Evolutionary conservation across 345 rosid genomes (phyloP).

Genomic region (Sonneratia caseolaris): DNA sequence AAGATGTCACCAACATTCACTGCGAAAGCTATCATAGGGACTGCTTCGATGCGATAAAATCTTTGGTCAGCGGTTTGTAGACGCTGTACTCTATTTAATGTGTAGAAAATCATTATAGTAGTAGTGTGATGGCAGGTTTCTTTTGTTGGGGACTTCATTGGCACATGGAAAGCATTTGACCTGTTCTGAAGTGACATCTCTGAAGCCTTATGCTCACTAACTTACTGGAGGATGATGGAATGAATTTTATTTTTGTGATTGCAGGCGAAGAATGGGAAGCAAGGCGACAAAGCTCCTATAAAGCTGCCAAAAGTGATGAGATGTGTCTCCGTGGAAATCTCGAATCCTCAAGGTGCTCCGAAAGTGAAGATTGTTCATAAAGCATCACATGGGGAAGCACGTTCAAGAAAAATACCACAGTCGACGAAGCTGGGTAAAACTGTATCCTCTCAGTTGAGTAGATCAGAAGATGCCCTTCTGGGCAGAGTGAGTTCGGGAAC

Average conservation of each 20-base stretch:
- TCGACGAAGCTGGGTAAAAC: slow-evolving; percentile 16
- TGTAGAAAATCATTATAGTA: neutral
- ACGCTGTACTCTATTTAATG: neutral
- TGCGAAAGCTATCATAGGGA: slow-evolving; percentile 30
- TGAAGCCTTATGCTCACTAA: neutral
- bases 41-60: slow-evolving; percentile 43
- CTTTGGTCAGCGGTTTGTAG: slow-evolving; percentile 32
- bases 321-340: slow-evolving; percentile 17
- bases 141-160: neutral
- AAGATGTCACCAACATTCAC: slow-evolving; percentile 61
- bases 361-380: slow-evolving; percentile 10
- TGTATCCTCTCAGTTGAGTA: slow-evolving; percentile 10
- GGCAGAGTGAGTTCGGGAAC: slow-evolving; percentile 15
- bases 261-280: slow-evolving; percentile 46
- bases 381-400: slow-evolving; percentile 9
- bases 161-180: neutral
- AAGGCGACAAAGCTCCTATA: slow-evolving; percentile 27
- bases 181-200: neutral
- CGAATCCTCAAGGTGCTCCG: slow-evolving; percentile 16
- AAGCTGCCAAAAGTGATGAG: slow-evolving; percentile 33
- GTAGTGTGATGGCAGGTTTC: neutral
- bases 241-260: slow-evolving; percentile 9
- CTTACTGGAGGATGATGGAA: neutral
- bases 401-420: slow-evolving; percentile 6
- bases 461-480: slow-evolving; percentile 8